These are phyloP conservation scores for Backusella luteola DNA, from an alignment of 192 early-diverging fungal genomes.

Conservation along the genomic window DNA sequence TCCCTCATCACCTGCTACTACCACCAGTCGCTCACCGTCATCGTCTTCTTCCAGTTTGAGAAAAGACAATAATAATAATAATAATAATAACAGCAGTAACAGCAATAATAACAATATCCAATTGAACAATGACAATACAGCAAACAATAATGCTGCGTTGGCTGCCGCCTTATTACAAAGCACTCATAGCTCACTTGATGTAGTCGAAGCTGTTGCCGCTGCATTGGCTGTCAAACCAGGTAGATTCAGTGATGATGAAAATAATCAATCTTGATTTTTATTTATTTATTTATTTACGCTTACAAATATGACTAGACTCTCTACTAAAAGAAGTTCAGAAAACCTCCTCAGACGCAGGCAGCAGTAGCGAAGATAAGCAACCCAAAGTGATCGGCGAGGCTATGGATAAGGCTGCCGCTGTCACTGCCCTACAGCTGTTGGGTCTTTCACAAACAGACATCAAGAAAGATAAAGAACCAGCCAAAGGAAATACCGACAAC, in stretches of 20 bases:
- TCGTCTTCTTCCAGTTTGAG: background rate
- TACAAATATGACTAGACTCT: background rate
- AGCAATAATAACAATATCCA: background rate
- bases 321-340: background rate
- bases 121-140: background rate
- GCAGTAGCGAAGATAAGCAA: background rate
- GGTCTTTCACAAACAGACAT: constrained; percentile 11
- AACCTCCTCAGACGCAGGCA: background rate
- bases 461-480: background rate
- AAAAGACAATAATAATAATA: background rate
- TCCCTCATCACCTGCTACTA: background rate
- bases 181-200: constrained; percentile 7
- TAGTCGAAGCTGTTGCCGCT: constrained; percentile 18
- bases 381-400: background rate
- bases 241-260: background rate
- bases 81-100: background rate
- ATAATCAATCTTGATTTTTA: too few relatives aligned
- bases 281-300: background rate
- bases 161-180: constrained; percentile 29
- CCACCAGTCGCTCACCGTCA: background rate
- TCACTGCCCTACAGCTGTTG: constrained; percentile 23
- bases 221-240: constrained; percentile 21
- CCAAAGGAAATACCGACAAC: background rate
- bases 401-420: constrained; percentile 29
- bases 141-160: constrained; percentile 17